Base-by-base conservation (phyloP, 371 early-diverging fungal genomes). In the Lichtheimia ramosa region DNA sequence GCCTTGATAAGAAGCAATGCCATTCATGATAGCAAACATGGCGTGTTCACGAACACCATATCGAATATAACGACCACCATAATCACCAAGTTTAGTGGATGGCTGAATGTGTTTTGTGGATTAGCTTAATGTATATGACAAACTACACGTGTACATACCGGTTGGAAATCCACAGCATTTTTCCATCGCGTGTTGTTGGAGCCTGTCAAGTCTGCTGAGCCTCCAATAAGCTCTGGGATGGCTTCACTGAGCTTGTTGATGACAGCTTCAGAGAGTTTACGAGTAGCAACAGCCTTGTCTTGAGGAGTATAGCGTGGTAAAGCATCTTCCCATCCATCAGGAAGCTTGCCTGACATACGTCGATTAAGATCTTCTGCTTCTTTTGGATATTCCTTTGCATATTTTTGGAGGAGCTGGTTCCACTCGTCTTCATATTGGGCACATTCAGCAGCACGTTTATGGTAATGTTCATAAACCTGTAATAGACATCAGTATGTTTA, bases 41-140 rank as follows among this genome's bases (percentile, higher is more conserved):
- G 91, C 97, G 75, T 99, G 99, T 80, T 99, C 99, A 75, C 99
- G 93, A 41, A 99, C 98, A 79, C 99, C 99, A 74, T 87, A 99
- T 59, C 95, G 92, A 63, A 99, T 70, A 74, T 96, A 98, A 43
- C 95, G 91, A 41, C 99, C 99, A 58, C 83, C 73, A 68, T 90
- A 92, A 59, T 81, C 79, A 65, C 96, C 97, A 53, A 92, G 77
- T 6, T 72, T 68, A 40, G 89, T 87, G 56, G 79, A 71, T n/a
- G 81, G 74, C 71, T 77, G 15, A 14, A 34, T 2, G 18, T 39
- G 61, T 16, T 6, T 54, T 10, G n/a, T 27, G 2, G 34, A 2
- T 15, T 3, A 6, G 6, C 4, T 14, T n/a, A 27, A 54, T 16
- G 16, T 41, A 15, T 20, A 13, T 15, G 0, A 4, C 16, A 46